Evolutionary conservation across 352 stramenopile species (phyloP), one percentile per base, ranked within the genome.

Genomic region (Pythium plurisporium): DNA sequence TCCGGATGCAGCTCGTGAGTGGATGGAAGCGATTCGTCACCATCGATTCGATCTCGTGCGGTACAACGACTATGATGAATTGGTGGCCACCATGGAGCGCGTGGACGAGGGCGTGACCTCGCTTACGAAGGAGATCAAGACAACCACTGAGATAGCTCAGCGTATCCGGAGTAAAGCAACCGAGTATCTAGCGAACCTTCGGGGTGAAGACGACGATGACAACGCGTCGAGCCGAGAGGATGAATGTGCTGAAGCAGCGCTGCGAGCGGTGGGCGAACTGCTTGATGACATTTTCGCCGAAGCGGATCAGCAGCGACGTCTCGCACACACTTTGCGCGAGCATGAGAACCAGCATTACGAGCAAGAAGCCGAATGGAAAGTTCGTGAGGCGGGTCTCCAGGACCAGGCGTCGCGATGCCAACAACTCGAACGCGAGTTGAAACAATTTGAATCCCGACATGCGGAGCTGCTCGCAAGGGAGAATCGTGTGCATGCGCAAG

Each of bases 261-360:
- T 86, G 38, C 64, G 73, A 26, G 64, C 62, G 4, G 70, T 86
- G 62, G 76, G 81, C 30, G 64, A 64, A 40, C 69, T 86, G 9
- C 42, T 88, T 14, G 67, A 82, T 14, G 76, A 82, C n/a, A 58
- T 86, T 15, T 68, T 77, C 29, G 52, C 62, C 9, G 80, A 88
- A 50, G 46, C 73, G 20, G 66, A 64, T n/a, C 70, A 76, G 19
- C 75, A 88, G 22, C 61, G 69, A 22, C 68, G 79, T 43, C 38
- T 69, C 19, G 69, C 78, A 17, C 59, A 55, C 19, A 53, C 58
- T 20, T 46, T 78, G 42, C 73, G 69, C 6, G 51, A 68, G 42
- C 55, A 60, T 2, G 63, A 76, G 11, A 55, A 34, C 20, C 40
- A 59, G 25, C 65, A 55, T 20, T 60, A 57, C 14, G 60, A 67